Base-by-base conservation (phyloP, 75 land plant genomes). In the Pseudotsuga menziesii region DNA sequence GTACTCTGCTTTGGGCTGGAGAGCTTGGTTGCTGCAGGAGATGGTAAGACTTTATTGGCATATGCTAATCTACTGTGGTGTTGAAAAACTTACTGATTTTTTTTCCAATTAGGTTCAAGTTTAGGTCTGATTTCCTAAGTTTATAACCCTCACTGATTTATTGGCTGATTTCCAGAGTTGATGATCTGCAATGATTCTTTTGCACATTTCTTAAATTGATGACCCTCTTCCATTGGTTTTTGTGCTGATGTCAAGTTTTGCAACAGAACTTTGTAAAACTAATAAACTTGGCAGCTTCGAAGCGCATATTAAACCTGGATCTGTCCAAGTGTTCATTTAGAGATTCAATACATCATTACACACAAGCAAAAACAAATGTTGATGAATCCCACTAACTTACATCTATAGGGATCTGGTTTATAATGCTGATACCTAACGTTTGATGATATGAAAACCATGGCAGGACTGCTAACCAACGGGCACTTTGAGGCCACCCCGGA, bases 401-500 rank as follows among this genome's bases (percentile, higher is more conserved):
- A 26, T 62, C 16, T 17, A 4, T 26, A 14, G 27, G 19, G 39
- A 64, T 32, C 32, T 64, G 20, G 35, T 13, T 64, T 35, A 2
- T 7, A 41, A 13, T 41, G 52, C 23, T 15, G 20, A 69, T 22
- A 39, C 19, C 20, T 41, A 44, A 11, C 26, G 19, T 74, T 48
- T 48, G 54, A 48, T 48, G 54, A 48, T 11, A 48, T 48, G 54
- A 48, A 48, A 7, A 20, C 29, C 52, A 59, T 41, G 25, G 16
- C 81, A 90, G 92, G 92, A 3, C 61, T 83, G 14, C 59, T 90
- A 7, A 2, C 56, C 19, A 90, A 90, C 22, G 92, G 92, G 0
- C 86, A 88, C 72, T 90, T 90, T 70, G 92, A 90, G 82, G 80
- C 83, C 0, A 16, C 80, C 0, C 89, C 91, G 20, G 20, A 80